Evolutionary conservation across 2,329 filamentous ascomycete genomes (phyloP).

Genomic region (Arachnopeziza araneosa): DNA sequence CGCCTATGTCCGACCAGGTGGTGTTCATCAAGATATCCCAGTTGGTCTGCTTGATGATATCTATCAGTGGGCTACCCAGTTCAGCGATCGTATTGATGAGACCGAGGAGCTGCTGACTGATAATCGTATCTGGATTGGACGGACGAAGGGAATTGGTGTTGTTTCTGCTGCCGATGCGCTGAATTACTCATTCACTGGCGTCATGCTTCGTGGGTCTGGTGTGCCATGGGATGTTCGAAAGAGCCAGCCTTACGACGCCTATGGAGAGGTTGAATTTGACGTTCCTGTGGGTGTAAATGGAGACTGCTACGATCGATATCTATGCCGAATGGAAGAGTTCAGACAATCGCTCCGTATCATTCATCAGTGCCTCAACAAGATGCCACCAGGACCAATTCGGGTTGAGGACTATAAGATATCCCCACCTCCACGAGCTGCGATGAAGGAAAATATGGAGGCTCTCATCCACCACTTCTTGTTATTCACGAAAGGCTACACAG

Average conservation of each 20-base stretch:
- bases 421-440: slow-evolving; percentile 89
- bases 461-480: slow-evolving; percentile 98
- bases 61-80: slow-evolving; percentile 99
- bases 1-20: slow-evolving; percentile 92
- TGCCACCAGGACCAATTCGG: slow-evolving; percentile 88
- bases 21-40: slow-evolving; percentile 93
- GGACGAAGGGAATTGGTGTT: slow-evolving; percentile 86
- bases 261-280: slow-evolving; percentile 96
- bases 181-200: slow-evolving; percentile 93
- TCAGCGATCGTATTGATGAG: slow-evolving; percentile 96
- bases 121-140: slow-evolving; percentile 98
- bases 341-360: slow-evolving; percentile 97
- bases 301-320: slow-evolving; percentile 98
- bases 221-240: slow-evolving; percentile 96
- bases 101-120: slow-evolving; percentile 98
- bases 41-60: slow-evolving; percentile 95
- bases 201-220: slow-evolving; percentile 96
- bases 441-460: slow-evolving; percentile 99
- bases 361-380: slow-evolving; percentile 98
- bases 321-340: slow-evolving; percentile 99
- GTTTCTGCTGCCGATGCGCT: slow-evolving; percentile 89
- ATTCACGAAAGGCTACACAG: slow-evolving; percentile 96
- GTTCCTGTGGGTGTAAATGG: slow-evolving; percentile 94
- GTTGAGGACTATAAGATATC: slow-evolving; percentile 99
- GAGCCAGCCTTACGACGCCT: slow-evolving; percentile 94